Percentiles rank a stretch among this genome's conserved stretches.
phyloP scores from a whole-genome alignment of 805 yeast species.

The Saccharomycopsis sp. region DNA sequence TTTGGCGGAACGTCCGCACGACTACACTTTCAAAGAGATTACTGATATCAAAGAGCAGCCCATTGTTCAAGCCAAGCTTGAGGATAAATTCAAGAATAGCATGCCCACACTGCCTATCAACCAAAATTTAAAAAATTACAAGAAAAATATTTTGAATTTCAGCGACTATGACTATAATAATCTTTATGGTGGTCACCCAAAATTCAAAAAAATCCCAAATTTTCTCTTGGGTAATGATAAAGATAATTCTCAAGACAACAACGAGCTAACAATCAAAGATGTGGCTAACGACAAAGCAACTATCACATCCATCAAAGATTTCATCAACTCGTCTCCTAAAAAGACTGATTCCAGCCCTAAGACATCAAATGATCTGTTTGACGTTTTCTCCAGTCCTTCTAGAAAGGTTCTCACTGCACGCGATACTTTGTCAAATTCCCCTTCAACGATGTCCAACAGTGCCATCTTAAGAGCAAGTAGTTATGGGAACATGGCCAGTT shows the following conservation, averaged over 20 bases:
- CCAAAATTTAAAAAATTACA: constrained; percentile 17
- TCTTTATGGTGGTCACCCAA: constrained; percentile 18
- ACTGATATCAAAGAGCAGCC: background rate
- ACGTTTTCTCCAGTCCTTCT: too few relatives aligned
- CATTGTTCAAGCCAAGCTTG: background rate
- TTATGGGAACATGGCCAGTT: background rate
- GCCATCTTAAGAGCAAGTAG: constrained; percentile 3
- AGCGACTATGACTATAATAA: constrained; percentile 18
- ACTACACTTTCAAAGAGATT: constrained; percentile 15
- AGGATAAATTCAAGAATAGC: background rate
- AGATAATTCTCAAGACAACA: too few relatives aligned
- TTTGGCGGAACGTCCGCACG: constrained; percentile 17
- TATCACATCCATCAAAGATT: too few relatives aligned
- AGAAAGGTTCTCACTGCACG: too few relatives aligned
- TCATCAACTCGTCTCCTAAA: too few relatives aligned
- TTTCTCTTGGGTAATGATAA: constrained; percentile 5
- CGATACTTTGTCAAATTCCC: too few relatives aligned
- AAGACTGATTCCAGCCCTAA: too few relatives aligned
- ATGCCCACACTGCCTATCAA: background rate
- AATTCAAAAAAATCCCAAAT: constrained; percentile 14
- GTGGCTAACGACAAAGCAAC: too few relatives aligned
- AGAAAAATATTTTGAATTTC: constrained; percentile 16
- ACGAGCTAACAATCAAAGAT: too few relatives aligned
- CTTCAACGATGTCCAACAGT: constrained; percentile 1
- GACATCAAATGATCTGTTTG: too few relatives aligned